These are phyloP conservation scores for Kuraishia hungarica DNA, from an alignment of 805 yeast species.

Conservation along the genomic window DNA sequence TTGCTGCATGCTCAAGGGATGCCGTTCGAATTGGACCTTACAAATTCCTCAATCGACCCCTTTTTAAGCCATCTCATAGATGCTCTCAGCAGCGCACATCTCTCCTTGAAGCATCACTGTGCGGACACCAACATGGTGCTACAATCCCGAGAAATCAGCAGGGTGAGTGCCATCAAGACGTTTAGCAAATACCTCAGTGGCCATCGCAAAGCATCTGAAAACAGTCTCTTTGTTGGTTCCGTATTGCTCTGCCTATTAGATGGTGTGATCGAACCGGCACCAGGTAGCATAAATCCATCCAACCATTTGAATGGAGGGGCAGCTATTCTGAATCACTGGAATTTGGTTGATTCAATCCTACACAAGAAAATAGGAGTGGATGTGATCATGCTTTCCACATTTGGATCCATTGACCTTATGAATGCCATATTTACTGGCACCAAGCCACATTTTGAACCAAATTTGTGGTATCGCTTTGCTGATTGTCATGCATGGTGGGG, in stretches of 20 bases:
- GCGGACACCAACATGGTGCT: background rate
- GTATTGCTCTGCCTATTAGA: slow-evolving; percentile 16
- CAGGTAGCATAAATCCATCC: slow-evolving; percentile 3
- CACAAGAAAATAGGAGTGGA: background rate
- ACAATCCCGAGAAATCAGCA: slow-evolving; percentile 5
- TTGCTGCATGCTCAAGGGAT: slow-evolving; percentile 14
- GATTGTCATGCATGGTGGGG: slow-evolving; percentile 21
- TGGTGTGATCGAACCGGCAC: slow-evolving; percentile 15
- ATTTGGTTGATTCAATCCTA: slow-evolving; percentile 1
- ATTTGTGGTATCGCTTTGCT: slow-evolving; percentile 14
- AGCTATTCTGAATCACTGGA: slow-evolving; percentile 11
- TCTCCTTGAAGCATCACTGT: slow-evolving; percentile 6
- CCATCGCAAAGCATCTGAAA: background rate
- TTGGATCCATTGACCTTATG: slow-evolving; percentile 18
- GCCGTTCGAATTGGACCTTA: slow-evolving; percentile 5
- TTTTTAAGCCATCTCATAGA: slow-evolving; percentile 11
- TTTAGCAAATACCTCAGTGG: slow-evolving; percentile 3
- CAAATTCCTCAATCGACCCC: slow-evolving; percentile 4
- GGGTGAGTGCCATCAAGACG: slow-evolving; percentile 9
- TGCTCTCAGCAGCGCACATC: slow-evolving; percentile 16
- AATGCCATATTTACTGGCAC: slow-evolving; percentile 14
- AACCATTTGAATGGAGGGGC: slow-evolving; percentile 17
- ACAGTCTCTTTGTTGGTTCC: slow-evolving; percentile 12
- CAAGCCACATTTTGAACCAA: slow-evolving; percentile 10
- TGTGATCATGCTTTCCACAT: slow-evolving; percentile 15